Base-by-base conservation (phyloP, 2,329 filamentous ascomycete species). In the Pezicula neosporulosa region DNA sequence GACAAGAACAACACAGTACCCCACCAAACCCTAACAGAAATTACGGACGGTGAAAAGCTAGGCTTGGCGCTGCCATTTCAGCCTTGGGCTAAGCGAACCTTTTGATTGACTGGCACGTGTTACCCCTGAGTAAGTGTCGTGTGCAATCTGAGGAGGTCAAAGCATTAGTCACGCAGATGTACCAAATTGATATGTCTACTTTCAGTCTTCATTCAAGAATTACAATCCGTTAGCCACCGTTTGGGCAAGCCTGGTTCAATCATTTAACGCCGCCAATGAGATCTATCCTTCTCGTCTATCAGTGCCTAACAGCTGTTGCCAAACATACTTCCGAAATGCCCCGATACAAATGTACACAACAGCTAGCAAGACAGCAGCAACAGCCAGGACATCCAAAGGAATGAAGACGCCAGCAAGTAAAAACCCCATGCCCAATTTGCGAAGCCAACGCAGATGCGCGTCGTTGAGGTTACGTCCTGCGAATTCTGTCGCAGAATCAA, bases 301-400 rank as follows among this genome's bases (percentile, higher is more conserved):
- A 50, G 54, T 56, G 57, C 58, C 56, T 47, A 55, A 36, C 49
- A 49, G 56, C 43, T 52, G 55, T 49, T 53, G 55, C 51, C 28
- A 50, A 27, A 50, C 21, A 37, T 38, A 47, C 12, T 37, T 38
- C 45, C 45, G 36, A 16, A 56, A 33, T 33, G 30, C 44, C 56
- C 53, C 56, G 48, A 60, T 56, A 59, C 59, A 61, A 55, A 63
- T 51, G 47, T 60, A 66, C 52, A 60, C 49, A 50, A 55, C 60
- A 18, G 51, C 57, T 37, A 48, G 56, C 27, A 60, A 28, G 47
- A 63, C 42, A n/a, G 54, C 52, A 48, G 61, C 30, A 36, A 62
- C 49, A 27, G 53, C 55, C 42, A 67, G 53, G 42, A 67, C 50
- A 59, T 66, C 63, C 37, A 65, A 53, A 38, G 64, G 63, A 44